phyloP scores from a whole-genome alignment of 2,329 filamentous ascomycete genomes.

The Botrytis cinerea region DNA sequence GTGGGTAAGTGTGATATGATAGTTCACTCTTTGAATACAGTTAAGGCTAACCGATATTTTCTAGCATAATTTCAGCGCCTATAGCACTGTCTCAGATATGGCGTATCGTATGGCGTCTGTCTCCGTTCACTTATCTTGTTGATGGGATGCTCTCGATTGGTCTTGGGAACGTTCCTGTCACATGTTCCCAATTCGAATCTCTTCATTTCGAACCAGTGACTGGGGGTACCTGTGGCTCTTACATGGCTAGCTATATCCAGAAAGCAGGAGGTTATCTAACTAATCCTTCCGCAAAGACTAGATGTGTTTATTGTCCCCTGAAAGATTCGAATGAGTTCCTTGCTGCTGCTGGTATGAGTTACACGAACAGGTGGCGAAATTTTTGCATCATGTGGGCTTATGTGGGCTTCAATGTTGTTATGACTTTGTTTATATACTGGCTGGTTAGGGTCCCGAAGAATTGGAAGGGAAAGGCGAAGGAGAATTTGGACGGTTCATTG shows the following conservation, averaged over 20 bases:
- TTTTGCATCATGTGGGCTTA: slow-evolving; percentile 53
- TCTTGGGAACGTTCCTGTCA: slow-evolving; percentile 65
- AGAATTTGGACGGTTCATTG: background rate
- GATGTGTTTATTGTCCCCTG: slow-evolving; percentile 64
- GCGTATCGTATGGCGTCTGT: slow-evolving; percentile 82
- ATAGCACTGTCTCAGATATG: slow-evolving; percentile 69
- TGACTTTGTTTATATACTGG: slow-evolving; percentile 57
- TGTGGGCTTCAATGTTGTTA: slow-evolving; percentile 54
- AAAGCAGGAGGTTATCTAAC: slow-evolving; percentile 48
- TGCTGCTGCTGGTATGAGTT: slow-evolving; percentile 57
- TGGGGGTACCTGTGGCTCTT: slow-evolving; percentile 60
- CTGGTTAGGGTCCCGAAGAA: slow-evolving; percentile 49
- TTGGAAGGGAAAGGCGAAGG: slow-evolving; percentile 24
- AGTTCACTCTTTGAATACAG: background rate
- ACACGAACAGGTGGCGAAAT: slow-evolving; percentile 68
- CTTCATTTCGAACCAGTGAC: slow-evolving; percentile 46
- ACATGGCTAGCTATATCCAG: slow-evolving; percentile 54
- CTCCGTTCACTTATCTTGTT: slow-evolving; percentile 81
- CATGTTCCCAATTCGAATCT: slow-evolving; percentile 60
- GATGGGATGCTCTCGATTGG: slow-evolving; percentile 70
- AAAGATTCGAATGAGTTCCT: slow-evolving; percentile 60
- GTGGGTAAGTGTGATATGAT: slow-evolving; percentile 39
- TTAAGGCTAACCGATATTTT: background rate
- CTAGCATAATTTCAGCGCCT: slow-evolving; percentile 67
- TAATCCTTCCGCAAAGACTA: slow-evolving; percentile 58